Evolutionary conservation across 1,139 yeast genomes (phyloP).

Genomic region (Kazachstania sp.): DNA sequence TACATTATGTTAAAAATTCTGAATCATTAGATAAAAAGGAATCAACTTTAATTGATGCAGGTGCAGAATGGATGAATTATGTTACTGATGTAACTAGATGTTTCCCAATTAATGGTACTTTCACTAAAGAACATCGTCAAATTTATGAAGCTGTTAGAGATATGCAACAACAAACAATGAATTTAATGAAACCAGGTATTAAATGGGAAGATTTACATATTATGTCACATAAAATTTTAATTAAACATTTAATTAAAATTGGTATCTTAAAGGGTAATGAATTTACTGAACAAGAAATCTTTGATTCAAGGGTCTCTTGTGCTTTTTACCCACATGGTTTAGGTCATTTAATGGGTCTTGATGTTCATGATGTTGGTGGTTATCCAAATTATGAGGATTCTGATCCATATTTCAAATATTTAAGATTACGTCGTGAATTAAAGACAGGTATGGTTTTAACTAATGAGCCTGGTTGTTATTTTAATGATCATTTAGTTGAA

Average conservation of each 20-base stretch:
- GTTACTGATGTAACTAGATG: constrained; percentile 93
- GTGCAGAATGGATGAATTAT: constrained; percentile 92
- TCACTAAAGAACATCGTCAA: constrained; percentile 78
- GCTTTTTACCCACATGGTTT: constrained; percentile 91
- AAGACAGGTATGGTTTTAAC: constrained; percentile 79
- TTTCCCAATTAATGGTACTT: constrained; percentile 84
- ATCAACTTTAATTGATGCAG: constrained; percentile 84
- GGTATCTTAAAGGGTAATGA: constrained; percentile 63
- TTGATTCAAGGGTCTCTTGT: constrained; percentile 59
- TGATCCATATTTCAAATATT: constrained; percentile 62
- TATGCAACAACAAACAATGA: constrained; percentile 73
- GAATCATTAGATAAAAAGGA: constrained; percentile 50
- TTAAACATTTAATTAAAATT: constrained; percentile 58
- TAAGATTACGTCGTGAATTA: constrained; percentile 71
- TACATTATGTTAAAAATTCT: constrained; percentile 84
- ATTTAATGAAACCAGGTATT: constrained; percentile 67
- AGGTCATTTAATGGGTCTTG: constrained; percentile 91
- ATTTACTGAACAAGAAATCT: constrained; percentile 55
- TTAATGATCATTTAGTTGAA: constrained; percentile 71
- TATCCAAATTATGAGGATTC: constrained; percentile 74
- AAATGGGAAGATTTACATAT: constrained; percentile 81
- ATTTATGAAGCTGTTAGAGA: constrained; percentile 73
- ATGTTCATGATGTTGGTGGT: constrained; percentile 94
- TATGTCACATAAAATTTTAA: constrained; percentile 67
- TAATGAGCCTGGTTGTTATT: constrained; percentile 92